Conservation (phyloP, 768 basidiomycete species). For the Galerina marginata region DNA sequence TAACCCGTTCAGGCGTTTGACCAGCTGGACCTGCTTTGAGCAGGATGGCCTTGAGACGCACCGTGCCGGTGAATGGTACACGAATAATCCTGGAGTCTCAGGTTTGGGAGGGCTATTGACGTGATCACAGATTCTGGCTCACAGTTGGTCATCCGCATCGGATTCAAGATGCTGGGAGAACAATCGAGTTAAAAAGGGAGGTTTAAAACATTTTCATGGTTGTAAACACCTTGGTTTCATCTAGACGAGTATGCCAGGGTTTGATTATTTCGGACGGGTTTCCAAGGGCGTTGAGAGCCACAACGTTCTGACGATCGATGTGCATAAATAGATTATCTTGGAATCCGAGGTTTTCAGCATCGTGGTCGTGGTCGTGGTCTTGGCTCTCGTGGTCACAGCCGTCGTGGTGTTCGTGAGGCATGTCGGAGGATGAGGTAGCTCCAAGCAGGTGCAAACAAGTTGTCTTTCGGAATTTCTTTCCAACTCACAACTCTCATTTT, state of each 20-base stretch:
- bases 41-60: conserved; percentile 82
- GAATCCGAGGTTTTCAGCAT: conserved; percentile 56
- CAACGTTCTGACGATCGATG: conserved; percentile 82
- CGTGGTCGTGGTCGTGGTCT: conserved; percentile 63
- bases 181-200: conserved; percentile 1
- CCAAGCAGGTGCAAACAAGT: conserved; percentile 1
- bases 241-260: conserved; percentile 81
- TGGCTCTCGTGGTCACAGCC: conserved; percentile 65
- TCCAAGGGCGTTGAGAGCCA: conserved; percentile 72
- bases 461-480: not conserved
- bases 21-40: conserved; percentile 84
- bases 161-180: conserved; percentile 75
- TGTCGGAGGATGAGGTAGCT: conserved; percentile 24
- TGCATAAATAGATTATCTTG: conserved; percentile 75
- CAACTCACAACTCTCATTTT: not conserved
- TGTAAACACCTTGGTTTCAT: conserved; percentile 64
- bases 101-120: no score
- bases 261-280: conserved; percentile 72
- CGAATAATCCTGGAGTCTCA: conserved; percentile 66
- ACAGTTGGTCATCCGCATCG: conserved; percentile 93
- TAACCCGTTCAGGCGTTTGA: conserved; percentile 75
- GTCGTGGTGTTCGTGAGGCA: conserved; percentile 64
- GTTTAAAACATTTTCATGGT: not conserved
- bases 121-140: not conserved
- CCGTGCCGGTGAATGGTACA: conserved; percentile 86